Conservation (phyloP, 495 filamentous ascomycete genomes). For the Penicillium manginii region DNA sequence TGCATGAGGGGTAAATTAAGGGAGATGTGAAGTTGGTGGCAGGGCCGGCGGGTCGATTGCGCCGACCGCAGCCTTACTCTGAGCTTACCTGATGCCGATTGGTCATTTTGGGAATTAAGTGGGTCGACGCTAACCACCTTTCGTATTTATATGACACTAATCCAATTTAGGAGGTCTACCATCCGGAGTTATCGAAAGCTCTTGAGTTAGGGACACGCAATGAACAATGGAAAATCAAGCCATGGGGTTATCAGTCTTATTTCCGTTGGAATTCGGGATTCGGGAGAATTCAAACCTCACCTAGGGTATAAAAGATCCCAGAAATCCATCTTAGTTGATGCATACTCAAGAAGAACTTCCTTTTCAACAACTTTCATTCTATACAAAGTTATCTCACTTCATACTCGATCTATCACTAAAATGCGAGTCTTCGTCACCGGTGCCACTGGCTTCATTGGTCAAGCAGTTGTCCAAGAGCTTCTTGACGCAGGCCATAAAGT, state of each 20-base stretch:
- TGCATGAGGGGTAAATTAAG: background rate
- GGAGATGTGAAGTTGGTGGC: background rate
- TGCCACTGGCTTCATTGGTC: slow-evolving; percentile 51
- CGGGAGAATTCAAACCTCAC: too few species aligned
- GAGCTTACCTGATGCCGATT: background rate
- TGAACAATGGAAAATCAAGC: background rate
- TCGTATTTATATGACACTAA: background rate
- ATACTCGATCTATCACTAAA: slow-evolving; percentile 6
- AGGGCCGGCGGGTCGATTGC: background rate
- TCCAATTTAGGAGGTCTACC: background rate
- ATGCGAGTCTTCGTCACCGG: slow-evolving; percentile 52
- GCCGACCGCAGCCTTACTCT: background rate
- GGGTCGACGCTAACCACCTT: slow-evolving; percentile 3
- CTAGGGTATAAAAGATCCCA: background rate
- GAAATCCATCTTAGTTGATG: background rate
- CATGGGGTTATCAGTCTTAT: background rate
- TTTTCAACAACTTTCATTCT: background rate
- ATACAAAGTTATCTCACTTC: background rate
- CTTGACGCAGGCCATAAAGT: slow-evolving; percentile 45
- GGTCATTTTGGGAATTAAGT: too few species aligned
- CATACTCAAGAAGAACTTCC: background rate
- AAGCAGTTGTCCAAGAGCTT: slow-evolving; percentile 44
- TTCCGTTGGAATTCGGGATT: too few species aligned
- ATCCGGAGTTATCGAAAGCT: background rate
- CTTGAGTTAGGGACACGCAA: background rate